Conservation (phyloP, 345 rosid genomes). For the Aurinia saxatilis region DNA sequence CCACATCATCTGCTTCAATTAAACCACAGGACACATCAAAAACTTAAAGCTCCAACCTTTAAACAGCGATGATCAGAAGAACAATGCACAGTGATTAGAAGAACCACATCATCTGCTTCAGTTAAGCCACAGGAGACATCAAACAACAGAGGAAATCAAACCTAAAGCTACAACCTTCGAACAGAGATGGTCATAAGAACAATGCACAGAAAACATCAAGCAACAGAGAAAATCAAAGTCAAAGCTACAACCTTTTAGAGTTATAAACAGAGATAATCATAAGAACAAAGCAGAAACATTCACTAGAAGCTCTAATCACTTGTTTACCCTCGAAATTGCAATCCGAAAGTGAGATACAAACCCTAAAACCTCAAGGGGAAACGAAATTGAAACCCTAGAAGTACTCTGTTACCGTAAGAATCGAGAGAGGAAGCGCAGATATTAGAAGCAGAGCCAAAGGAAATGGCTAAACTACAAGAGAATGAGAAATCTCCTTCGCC, state of each 20-base stretch:
- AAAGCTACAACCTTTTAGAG: constrained; percentile 1
- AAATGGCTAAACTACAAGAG: constrained; percentile 32
- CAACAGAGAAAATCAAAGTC: not conserved
- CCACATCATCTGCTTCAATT: too few species aligned
- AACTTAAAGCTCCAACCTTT: not conserved
- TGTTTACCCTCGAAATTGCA: not conserved
- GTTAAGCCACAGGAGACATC: not conserved
- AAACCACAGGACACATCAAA: not conserved
- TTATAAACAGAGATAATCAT: too few species aligned
- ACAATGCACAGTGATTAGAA: not conserved
- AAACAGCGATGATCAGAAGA: not conserved
- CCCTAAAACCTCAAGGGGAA: constrained; percentile 2
- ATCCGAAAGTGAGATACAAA: not conserved
- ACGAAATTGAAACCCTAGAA: not conserved
- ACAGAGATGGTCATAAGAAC: not conserved
- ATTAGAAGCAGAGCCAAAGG: constrained; percentile 43
- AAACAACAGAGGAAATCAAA: not conserved
- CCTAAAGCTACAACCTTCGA: not conserved
- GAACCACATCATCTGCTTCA: too few species aligned
- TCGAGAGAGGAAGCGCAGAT: constrained; percentile 55
- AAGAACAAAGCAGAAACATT: not conserved
- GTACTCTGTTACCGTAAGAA: constrained; percentile 24
- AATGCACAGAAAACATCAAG: not conserved
- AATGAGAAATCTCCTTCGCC: constrained; percentile 73
- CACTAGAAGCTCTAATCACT: not conserved